Conservation (phyloP, 495 filamentous ascomycete species). For the Podospora conica region DNA sequence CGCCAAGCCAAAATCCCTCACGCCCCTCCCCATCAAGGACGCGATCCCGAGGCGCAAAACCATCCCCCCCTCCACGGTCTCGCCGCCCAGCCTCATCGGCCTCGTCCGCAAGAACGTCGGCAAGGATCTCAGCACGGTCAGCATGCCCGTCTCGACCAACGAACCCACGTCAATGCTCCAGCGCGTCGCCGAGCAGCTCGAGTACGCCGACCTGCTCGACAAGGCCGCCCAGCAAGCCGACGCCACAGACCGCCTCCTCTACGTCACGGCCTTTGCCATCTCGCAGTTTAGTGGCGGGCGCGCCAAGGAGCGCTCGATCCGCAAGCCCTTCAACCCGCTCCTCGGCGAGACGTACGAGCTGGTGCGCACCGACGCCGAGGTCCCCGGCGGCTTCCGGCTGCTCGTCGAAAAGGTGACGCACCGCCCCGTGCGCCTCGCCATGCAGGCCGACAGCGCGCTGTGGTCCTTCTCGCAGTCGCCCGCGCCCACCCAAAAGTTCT, state of each 20-base stretch:
- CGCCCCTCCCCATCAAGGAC: slow-evolving; percentile 66
- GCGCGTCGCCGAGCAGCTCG: slow-evolving; percentile 77
- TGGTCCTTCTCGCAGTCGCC: slow-evolving; percentile 88
- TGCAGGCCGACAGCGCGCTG: slow-evolving; percentile 75
- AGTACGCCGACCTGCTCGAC: slow-evolving; percentile 83
- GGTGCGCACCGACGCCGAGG: slow-evolving; percentile 69
- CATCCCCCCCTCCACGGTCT: slow-evolving; percentile 62
- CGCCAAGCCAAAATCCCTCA: slow-evolving; percentile 61
- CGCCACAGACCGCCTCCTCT: slow-evolving; percentile 64
- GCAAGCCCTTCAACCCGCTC: slow-evolving; percentile 98
- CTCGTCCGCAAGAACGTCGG: slow-evolving; percentile 97
- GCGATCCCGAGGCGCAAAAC: slow-evolving; percentile 60
- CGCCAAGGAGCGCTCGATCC: slow-evolving; percentile 82
- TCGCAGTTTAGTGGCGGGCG: slow-evolving; percentile 72
- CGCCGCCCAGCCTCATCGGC: slow-evolving; percentile 83
- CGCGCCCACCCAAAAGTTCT: slow-evolving; percentile 90
- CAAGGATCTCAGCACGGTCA: slow-evolving; percentile 91
- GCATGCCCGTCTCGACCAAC: slow-evolving; percentile 95
- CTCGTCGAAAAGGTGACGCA: slow-evolving; percentile 90
- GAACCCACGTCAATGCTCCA: slow-evolving; percentile 87
- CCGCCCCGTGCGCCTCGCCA: slow-evolving; percentile 84
- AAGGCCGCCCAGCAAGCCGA: slow-evolving; percentile 55
- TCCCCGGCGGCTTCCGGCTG: slow-evolving; percentile 72
- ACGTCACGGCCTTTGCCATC: slow-evolving; percentile 85
- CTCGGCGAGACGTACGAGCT: slow-evolving; percentile 94